phyloP scores from a whole-genome alignment of 176 grass and related monocot genomes.

The Musa schizocarpa region DNA sequence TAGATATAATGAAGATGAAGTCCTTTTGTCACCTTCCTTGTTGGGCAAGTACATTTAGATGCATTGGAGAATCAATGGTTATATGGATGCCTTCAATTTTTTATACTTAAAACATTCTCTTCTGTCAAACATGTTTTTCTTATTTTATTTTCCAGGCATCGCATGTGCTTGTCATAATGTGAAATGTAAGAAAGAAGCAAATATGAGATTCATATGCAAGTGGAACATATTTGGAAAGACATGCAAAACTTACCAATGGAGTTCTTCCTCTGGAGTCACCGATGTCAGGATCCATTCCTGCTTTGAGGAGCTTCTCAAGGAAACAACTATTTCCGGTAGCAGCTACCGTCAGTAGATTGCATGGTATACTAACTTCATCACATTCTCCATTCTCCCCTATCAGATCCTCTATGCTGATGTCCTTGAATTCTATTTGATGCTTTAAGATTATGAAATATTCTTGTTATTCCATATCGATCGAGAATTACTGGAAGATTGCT shows the following conservation, averaged over 20 bases:
- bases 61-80: neutral
- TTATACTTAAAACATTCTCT: neutral
- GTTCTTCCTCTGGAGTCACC: slow-evolving; percentile 82
- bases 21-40: no score
- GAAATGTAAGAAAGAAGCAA: neutral
- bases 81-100: neutral
- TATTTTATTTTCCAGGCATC: neutral
- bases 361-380: slow-evolving; percentile 40
- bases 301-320: slow-evolving; percentile 71
- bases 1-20: no score
- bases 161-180: neutral
- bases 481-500: neutral
- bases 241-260: slow-evolving; percentile 41
- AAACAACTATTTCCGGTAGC: slow-evolving; percentile 72
- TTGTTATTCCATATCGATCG: neutral
- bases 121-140: neutral
- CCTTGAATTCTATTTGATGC: slow-evolving; percentile 74
- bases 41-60: neutral
- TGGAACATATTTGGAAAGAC: neutral
- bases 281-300: slow-evolving; percentile 73
- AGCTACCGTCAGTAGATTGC: slow-evolving; percentile 66
- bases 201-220: neutral
- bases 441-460: slow-evolving; percentile 22
- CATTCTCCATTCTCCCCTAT: slow-evolving; percentile 36
- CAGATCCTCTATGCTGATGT: slow-evolving; percentile 57